Conservation (phyloP, 2,329 filamentous ascomycete genomes). For the Aspergillus awamori region DNA sequence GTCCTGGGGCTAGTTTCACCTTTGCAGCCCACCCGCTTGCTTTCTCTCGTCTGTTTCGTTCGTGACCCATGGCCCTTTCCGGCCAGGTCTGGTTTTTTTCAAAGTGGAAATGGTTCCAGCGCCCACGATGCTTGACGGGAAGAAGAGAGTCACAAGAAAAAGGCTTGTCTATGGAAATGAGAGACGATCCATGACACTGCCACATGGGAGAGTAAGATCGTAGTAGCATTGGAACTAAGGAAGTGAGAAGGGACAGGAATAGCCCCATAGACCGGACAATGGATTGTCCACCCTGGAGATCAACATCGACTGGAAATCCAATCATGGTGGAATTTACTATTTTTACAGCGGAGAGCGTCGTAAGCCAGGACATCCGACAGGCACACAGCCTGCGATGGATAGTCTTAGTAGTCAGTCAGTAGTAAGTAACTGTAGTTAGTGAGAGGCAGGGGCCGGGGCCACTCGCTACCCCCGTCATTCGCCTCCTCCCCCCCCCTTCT, state of each 20-base stretch:
- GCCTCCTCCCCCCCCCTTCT: constrained; percentile 10
- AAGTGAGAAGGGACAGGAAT: background rate
- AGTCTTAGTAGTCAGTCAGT: too few species aligned
- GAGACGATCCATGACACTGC: background rate
- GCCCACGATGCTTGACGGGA: background rate
- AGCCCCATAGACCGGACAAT: background rate
- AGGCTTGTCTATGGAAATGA: background rate
- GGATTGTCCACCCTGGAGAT: background rate
- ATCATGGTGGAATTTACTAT: constrained; percentile 5
- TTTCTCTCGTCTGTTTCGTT: background rate
- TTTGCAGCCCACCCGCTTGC: background rate
- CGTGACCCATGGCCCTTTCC: background rate
- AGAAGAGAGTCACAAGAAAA: background rate
- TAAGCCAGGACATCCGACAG: background rate
- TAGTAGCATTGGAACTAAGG: background rate
- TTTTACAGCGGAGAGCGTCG: constrained; percentile 10
- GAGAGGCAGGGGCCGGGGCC: background rate
- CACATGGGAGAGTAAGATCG: background rate
- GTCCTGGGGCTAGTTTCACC: constrained; percentile 3
- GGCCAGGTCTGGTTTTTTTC: background rate
- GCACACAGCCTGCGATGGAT: too few species aligned
- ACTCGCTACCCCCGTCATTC: background rate
- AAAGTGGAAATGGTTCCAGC: background rate
- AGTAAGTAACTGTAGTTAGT: too few species aligned
- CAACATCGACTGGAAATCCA: background rate